Conservation (phyloP, 2,329 filamentous ascomycete species). For the Fusarium sp. region DNA sequence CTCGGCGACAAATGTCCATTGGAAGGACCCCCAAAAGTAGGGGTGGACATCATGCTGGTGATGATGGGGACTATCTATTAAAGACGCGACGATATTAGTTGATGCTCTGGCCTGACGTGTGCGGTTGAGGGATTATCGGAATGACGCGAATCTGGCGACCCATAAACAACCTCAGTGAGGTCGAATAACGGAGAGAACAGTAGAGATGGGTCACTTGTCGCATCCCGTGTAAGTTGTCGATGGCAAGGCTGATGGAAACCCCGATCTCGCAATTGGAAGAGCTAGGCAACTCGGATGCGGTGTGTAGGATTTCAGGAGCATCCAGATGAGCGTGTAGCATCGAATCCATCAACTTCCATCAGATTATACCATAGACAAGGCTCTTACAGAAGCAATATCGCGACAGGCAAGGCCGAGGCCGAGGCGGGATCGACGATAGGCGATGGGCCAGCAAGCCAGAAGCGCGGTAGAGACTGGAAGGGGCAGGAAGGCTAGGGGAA, state of each 20-base stretch:
- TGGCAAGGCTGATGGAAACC: constrained; percentile 63
- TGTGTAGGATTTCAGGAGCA: constrained; percentile 45
- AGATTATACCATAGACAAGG: constrained; percentile 43
- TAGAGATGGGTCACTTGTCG: constrained; percentile 58
- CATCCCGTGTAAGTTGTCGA: constrained; percentile 60
- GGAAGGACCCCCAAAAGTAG: constrained; percentile 70
- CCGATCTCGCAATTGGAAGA: constrained; percentile 59
- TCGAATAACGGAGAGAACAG: constrained; percentile 42
- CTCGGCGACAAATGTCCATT: constrained; percentile 75
- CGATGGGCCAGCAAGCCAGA: constrained; percentile 54
- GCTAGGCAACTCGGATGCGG: constrained; percentile 40
- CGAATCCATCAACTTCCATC: constrained; percentile 54
- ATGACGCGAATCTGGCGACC: constrained; percentile 50
- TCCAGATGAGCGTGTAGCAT: constrained; percentile 53
- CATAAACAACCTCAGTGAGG: constrained; percentile 38
- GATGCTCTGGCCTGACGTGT: constrained; percentile 29
- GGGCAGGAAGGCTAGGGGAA: constrained; percentile 46
- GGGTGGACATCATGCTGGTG: constrained; percentile 73
- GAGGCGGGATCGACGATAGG: constrained; percentile 56
- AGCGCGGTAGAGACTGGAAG: constrained; percentile 47
- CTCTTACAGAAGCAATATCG: constrained; percentile 52
- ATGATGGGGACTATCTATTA: constrained; percentile 69
- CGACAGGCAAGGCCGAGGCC: constrained; percentile 52
- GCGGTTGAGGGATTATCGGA: constrained; percentile 38
- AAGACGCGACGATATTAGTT: constrained; percentile 55